Conservation (phyloP, 2,329 filamentous ascomycete species). For the Paraphaeosphaeria minitans region DNA sequence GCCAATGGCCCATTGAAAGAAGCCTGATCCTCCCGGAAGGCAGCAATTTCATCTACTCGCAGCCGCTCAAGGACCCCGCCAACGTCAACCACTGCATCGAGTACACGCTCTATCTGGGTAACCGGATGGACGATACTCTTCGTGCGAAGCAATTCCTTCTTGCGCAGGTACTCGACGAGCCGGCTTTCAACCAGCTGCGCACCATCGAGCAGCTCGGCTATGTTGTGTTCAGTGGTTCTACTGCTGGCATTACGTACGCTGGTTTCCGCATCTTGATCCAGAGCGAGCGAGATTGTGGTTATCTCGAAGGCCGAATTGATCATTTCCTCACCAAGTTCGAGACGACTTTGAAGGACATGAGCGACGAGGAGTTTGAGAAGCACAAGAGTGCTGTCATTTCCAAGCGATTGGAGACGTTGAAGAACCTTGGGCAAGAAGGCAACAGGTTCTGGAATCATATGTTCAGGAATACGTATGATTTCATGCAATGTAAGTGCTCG, state of each 20-base stretch:
- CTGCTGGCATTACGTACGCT: conserved; percentile 72
- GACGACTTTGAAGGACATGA: conserved; percentile 73
- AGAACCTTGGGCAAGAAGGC: conserved; percentile 87
- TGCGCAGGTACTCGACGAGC: conserved; percentile 90
- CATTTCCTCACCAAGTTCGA: conserved; percentile 75
- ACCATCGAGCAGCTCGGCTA: conserved; percentile 98
- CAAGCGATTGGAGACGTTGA: conserved; percentile 85
- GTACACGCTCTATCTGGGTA: conserved; percentile 52
- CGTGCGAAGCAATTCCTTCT: conserved; percentile 81
- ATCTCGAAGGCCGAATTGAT: conserved; percentile 86
- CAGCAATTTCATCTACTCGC: conserved; percentile 82
- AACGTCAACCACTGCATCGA: conserved; percentile 71
- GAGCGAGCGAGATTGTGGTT: conserved; percentile 83
- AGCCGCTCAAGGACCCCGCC: conserved; percentile 78
- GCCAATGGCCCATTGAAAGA: conserved; percentile 79
- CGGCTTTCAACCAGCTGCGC: conserved; percentile 89
- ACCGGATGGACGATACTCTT: conserved; percentile 64
- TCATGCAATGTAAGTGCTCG: conserved; percentile 71
- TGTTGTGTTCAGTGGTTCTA: conserved; percentile 84
- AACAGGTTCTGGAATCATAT: conserved; percentile 85
- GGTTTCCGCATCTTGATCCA: conserved; percentile 92
- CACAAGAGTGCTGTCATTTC: conserved; percentile 90
- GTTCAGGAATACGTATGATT: conserved; percentile 84
- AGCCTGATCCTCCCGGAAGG: conserved; percentile 79
- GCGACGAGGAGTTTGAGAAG: conserved; percentile 80